These are phyloP conservation scores for Discostella stelligera DNA, from an alignment of 352 stramenopile genomes.

Conservation along the genomic window DNA sequence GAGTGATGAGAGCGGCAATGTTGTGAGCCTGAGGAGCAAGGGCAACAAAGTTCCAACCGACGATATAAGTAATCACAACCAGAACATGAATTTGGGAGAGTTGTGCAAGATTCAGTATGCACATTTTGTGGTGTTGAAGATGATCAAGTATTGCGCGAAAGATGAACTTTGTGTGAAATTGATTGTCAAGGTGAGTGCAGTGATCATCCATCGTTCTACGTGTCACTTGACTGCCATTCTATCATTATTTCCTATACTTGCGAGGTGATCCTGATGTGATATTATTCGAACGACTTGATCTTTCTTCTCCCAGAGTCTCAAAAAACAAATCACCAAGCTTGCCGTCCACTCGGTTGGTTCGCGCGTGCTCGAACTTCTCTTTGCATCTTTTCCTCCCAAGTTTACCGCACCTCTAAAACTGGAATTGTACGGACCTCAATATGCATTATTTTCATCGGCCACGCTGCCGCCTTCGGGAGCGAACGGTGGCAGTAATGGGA, in stretches of 20 bases:
- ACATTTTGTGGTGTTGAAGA: conserved; percentile 94
- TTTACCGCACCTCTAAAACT: conserved; percentile 83
- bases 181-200: conserved; percentile 70
- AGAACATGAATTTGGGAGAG: conserved; percentile 82
- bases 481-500: conserved; percentile 13
- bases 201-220: too few species aligned
- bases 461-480: not conserved
- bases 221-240: too few species aligned
- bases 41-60: not conserved
- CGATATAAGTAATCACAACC: conserved; percentile 25
- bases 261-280: not conserved
- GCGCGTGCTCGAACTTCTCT: conserved; percentile 89
- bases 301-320: conserved; percentile 81
- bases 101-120: conserved; percentile 95
- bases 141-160: conserved; percentile 91
- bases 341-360: conserved; percentile 93
- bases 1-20: conserved; percentile 16
- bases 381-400: conserved; percentile 83
- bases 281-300: not conserved
- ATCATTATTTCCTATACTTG: not conserved
- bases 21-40: too few species aligned
- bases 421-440: conserved; percentile 84
- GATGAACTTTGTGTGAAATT: conserved; percentile 80
- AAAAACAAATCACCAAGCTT: conserved; percentile 89
- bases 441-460: conserved; percentile 65